Evolutionary conservation across 164 flowering plant genomes (phyloP), one percentile per base, ranked within the genome.

Genomic region (Piper longum): DNA sequence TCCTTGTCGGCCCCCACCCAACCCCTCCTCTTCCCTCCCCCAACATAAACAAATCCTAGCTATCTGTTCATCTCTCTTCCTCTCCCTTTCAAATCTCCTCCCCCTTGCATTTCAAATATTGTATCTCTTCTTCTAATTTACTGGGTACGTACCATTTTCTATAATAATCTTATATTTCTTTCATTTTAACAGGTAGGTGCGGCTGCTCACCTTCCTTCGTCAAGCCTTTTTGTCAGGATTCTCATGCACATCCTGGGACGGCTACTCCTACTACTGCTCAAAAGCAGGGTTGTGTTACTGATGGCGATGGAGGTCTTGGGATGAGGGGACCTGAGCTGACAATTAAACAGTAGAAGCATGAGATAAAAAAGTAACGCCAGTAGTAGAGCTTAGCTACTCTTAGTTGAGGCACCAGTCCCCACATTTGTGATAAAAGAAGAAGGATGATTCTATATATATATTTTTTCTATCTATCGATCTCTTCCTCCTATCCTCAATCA

Each of bases 201-300:
- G 70, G 51, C 57, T 45, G 62, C 57, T 68, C 66, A 62, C 61
- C 66, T 56, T 68, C 66, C 56, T 45, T 62, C 2, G 36, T 26
- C 36, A 26, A 0, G 2, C 36, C 36, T 26, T 26, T 26, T 57
- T 62, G 51, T 56, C 57, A 62, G 57, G 7, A 57, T 56, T 66
- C 56, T 41, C 19, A 57, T 52, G 55, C 57, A 63, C 45, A 43
- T 36, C 54, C 52, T 57, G 60, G 60, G 42, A 36, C 41, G 26
- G 48, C 19, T 39, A 42, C 62, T 42, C 36, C 36, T 26, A 26
- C 36, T 26, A 26, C 36, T 26, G 60, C 60, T 48, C 52, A 48
- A 48, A 48, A 14, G 14, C 9, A 3, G 8, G 11, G 48, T 44
- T 1, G 52, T 2, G 12, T 26, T 26, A 26, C 36, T 26, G 36